Evolutionary conservation across 139 green algal species (phyloP).

Genomic region (Tetraselmis striata): DNA sequence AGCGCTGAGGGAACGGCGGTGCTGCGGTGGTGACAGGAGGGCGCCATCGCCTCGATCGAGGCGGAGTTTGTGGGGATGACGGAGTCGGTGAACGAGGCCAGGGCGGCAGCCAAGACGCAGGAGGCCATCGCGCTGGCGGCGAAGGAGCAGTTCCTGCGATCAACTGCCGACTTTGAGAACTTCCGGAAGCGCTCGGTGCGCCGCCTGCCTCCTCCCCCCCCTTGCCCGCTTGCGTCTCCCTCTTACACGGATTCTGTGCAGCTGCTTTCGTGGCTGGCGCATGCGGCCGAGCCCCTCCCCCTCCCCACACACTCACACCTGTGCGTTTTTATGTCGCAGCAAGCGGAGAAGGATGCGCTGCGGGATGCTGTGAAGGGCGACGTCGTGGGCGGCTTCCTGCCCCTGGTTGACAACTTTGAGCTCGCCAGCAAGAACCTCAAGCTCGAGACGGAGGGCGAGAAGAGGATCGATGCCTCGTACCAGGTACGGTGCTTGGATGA

Average conservation of each 20-base stretch:
- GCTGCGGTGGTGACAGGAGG: not conserved
- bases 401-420: conserved; percentile 96
- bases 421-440: conserved; percentile 76
- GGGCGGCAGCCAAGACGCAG: conserved; percentile 2
- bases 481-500: conserved; percentile 49
- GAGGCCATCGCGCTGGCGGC: conserved; percentile 24
- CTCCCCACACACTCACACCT: too few relatives aligned
- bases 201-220: not conserved
- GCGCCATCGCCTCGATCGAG: not conserved
- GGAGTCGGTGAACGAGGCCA: not conserved
- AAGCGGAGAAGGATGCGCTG: conserved; percentile 68
- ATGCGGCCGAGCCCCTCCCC: too few relatives aligned
- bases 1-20: too few relatives aligned
- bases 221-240: not conserved
- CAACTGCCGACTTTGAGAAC: conserved; percentile 99
- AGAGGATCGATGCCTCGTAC: conserved; percentile 88
- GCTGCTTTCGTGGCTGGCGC: too few relatives aligned
- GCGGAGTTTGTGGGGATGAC: not conserved
- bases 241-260: too few relatives aligned
- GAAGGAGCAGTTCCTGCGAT: conserved; percentile 80
- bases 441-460: conserved; percentile 80
- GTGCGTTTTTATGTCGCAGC: too few relatives aligned
- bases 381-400: conserved; percentile 73
- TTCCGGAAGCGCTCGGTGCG: conserved; percentile 80
- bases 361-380: conserved; percentile 51